A percentile compares a stretch with the other conserved stretches of the same genome.
Conservation (phyloP, 1,284 basidiomycete genomes). For the Trichosporon coremiiforme region DNA sequence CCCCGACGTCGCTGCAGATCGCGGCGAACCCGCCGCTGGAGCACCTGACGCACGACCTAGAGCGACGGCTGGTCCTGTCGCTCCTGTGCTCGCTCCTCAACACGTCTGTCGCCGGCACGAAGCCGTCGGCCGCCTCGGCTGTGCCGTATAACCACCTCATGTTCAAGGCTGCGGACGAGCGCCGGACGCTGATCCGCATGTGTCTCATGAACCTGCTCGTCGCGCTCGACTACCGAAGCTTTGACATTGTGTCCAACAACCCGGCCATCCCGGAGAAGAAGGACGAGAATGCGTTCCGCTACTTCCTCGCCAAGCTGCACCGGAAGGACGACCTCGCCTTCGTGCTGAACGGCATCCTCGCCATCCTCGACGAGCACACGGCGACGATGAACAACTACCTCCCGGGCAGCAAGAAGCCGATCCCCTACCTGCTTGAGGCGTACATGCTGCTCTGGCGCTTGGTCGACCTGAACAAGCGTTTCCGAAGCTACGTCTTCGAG, state of each 20-base stretch:
- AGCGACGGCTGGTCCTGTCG: constrained; percentile 78
- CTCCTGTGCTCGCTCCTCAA: constrained; percentile 88
- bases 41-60: constrained; percentile 73
- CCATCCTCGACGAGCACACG: constrained; percentile 73
- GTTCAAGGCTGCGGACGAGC: constrained; percentile 76
- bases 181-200: constrained; percentile 68
- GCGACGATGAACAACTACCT: constrained; percentile 71
- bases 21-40: constrained; percentile 73
- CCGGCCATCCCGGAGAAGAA: constrained; percentile 33
- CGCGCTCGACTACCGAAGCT: constrained; percentile 76
- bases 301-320: constrained; percentile 89
- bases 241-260: constrained; percentile 22
- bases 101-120: constrained; percentile 70
- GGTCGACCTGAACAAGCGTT: constrained; percentile 91
- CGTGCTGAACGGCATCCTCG: constrained; percentile 71
- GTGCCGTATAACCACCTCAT: constrained; percentile 86
- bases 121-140: constrained; percentile 57
- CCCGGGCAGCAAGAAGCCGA: constrained; percentile 76
- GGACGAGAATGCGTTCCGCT: constrained; percentile 83
- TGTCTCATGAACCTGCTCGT: constrained; percentile 75
- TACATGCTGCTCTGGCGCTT: constrained; percentile 87
- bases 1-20: constrained; percentile 69
- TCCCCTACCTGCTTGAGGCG: constrained; percentile 77
- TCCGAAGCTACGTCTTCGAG: constrained; percentile 74
- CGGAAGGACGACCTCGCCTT: constrained; percentile 83